phyloP scores from a whole-genome alignment of 495 filamentous ascomycete species.

The Apiosordaria backusii region DNA sequence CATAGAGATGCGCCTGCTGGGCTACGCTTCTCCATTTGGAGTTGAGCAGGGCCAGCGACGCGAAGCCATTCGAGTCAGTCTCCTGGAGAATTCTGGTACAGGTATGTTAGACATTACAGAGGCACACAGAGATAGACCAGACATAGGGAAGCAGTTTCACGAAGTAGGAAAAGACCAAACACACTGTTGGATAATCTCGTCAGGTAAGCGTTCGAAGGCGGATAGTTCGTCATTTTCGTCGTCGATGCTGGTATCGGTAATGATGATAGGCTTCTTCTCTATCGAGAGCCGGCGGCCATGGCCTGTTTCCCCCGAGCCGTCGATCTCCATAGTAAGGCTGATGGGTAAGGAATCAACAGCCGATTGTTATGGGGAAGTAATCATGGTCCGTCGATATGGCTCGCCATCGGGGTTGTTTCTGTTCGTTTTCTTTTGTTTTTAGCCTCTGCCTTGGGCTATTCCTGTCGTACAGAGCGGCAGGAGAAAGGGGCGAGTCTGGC shows the following conservation, averaged over 20 bases:
- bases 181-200: conserved; percentile 52
- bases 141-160: not conserved
- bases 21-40: conserved; percentile 71
- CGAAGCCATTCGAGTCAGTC: conserved; percentile 74
- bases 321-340: conserved; percentile 21
- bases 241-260: conserved; percentile 15
- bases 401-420: conserved; percentile 20
- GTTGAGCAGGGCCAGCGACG: conserved; percentile 78
- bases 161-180: conserved; percentile 12
- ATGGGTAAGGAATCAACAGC: not conserved
- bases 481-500: conserved; percentile 2
- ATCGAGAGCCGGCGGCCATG: conserved; percentile 30
- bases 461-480: conserved; percentile 1
- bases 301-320: conserved; percentile 13
- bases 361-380: conserved; percentile 14
- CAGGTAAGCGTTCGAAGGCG: conserved; percentile 45
- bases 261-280: conserved; percentile 34
- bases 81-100: conserved; percentile 65
- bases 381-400: conserved; percentile 17
- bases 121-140: not conserved
- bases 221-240: conserved; percentile 20
- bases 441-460: not conserved
- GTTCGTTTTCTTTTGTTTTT: not conserved
- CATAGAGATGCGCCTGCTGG: conserved; percentile 68
- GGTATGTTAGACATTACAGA: conserved; percentile 15